Percentiles rank a stretch among this genome's conserved stretches.
Evolutionary conservation across 179 eudicot species (phyloP).

Genomic region (Drosera spatulata): DNA sequence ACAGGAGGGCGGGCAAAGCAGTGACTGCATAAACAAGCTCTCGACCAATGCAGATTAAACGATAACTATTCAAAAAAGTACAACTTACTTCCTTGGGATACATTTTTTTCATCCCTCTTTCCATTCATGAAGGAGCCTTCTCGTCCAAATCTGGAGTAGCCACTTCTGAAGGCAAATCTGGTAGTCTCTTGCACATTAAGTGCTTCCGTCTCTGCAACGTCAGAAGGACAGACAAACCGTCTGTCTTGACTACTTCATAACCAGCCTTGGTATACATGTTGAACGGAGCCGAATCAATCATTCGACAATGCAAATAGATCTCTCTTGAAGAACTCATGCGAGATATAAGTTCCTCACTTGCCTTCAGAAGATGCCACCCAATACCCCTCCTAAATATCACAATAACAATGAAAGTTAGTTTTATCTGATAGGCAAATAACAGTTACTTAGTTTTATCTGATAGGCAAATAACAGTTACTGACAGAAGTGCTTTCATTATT

Average conservation of each 20-base stretch:
- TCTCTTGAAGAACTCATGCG: constrained; percentile 59
- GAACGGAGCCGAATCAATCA: constrained; percentile 79
- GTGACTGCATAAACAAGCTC: no score
- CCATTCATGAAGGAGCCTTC: constrained; percentile 13
- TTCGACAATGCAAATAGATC: constrained; percentile 79
- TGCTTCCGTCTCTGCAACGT: constrained; percentile 79
- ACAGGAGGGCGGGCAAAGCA: no score
- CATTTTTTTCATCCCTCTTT: neutral
- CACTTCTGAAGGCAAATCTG: constrained; percentile 25
- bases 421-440: neutral
- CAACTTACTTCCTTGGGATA: no score
- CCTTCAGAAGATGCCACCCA: constrained; percentile 95
- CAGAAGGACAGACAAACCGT: constrained; percentile 52
- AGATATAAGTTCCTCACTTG: constrained; percentile 78
- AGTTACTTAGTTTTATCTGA: no score
- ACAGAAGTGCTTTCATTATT: no score
- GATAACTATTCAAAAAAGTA: no score
- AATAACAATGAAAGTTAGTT: neutral
- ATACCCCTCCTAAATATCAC: constrained; percentile 64
- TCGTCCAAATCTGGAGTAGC: constrained; percentile 14
- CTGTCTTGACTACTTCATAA: constrained; percentile 64
- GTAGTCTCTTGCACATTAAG: constrained; percentile 80
- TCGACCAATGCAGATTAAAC: no score
- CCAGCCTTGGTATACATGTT: constrained; percentile 91
- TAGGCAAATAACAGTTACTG: neutral